Evolutionary conservation across 2,329 filamentous ascomycete genomes (phyloP).

Genomic region (Colletotrichum noveboracense): DNA sequence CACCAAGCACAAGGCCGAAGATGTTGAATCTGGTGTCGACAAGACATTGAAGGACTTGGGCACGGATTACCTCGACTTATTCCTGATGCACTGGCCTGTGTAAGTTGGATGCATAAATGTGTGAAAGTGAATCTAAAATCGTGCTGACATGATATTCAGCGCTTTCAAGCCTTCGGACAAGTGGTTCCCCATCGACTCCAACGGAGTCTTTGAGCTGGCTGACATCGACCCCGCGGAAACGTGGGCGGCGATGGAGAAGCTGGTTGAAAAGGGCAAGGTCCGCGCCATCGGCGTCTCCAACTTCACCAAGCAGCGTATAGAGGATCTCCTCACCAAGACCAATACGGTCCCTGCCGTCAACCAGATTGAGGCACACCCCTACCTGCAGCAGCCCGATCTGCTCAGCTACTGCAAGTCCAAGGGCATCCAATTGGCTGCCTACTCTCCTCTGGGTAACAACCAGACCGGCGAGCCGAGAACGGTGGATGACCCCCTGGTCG

Average conservation of each 20-base stretch:
- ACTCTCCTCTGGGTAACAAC: slow-evolving; percentile 69
- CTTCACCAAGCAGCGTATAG: slow-evolving; percentile 47
- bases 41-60: slow-evolving; percentile 53
- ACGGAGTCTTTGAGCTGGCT: slow-evolving; percentile 70
- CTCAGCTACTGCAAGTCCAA: slow-evolving; percentile 61
- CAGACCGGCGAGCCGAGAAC: slow-evolving; percentile 45
- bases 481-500: slow-evolving; percentile 53
- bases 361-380: slow-evolving; percentile 74
- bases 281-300: slow-evolving; percentile 57
- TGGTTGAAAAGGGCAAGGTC: slow-evolving; percentile 42
- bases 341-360: slow-evolving; percentile 65
- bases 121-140: neutral
- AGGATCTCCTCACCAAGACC: slow-evolving; percentile 53
- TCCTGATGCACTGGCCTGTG: slow-evolving; percentile 55
- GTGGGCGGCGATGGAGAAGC: slow-evolving; percentile 43
- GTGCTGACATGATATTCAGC: slow-evolving; percentile 20
- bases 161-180: slow-evolving; percentile 59
- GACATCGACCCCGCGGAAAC: slow-evolving; percentile 48
- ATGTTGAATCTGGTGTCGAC: slow-evolving; percentile 54
- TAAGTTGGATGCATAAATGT: slow-evolving; percentile 6
- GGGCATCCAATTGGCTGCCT: slow-evolving; percentile 66
- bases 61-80: slow-evolving; percentile 58
- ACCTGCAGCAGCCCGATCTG: slow-evolving; percentile 66
- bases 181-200: slow-evolving; percentile 48
- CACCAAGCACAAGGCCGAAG: slow-evolving; percentile 52